A percentile compares a stretch with the other conserved stretches of the same genome.
Evolutionary conservation across 345 rosid genomes (phyloP).

Genomic region (Citrus hindsii): DNA sequence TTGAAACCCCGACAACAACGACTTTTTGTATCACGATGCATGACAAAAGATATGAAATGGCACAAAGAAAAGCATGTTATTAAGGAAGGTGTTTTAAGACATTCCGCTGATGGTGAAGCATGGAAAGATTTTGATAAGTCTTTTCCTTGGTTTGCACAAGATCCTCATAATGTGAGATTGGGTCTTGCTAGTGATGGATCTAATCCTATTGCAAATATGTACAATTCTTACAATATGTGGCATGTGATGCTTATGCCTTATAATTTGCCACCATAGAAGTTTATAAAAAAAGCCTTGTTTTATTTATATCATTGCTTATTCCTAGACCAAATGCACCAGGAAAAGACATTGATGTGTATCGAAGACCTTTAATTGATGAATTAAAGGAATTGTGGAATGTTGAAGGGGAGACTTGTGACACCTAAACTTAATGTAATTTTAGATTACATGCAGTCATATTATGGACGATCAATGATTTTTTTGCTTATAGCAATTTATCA

Average conservation of each 20-base stretch:
- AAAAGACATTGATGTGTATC: not conserved
- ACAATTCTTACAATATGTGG: not conserved
- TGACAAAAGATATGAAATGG: not conserved
- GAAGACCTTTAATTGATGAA: not conserved
- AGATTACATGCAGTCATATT: not conserved
- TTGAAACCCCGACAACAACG: not conserved
- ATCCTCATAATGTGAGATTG: too few relatives aligned
- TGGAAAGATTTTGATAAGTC: too few relatives aligned
- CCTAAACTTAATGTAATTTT: not conserved
- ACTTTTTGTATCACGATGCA: not conserved
- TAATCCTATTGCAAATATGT: not conserved
- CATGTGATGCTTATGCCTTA: not conserved
- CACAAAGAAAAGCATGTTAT: not conserved
- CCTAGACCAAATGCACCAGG: not conserved
- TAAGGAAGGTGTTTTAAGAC: not conserved
- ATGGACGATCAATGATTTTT: slow-evolving; percentile 6
- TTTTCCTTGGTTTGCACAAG: not conserved
- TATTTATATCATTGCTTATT: not conserved
- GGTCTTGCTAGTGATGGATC: too few relatives aligned
- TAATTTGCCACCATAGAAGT: too few relatives aligned
- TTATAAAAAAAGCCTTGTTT: not conserved
- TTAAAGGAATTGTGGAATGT: slow-evolving; percentile 2
- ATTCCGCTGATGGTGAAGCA: not conserved
- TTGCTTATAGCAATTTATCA: not conserved
- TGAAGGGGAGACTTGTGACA: slow-evolving; percentile 4